Base-by-base conservation (phyloP, 164 flowering plant genomes). In the Vitis rupestris region DNA sequence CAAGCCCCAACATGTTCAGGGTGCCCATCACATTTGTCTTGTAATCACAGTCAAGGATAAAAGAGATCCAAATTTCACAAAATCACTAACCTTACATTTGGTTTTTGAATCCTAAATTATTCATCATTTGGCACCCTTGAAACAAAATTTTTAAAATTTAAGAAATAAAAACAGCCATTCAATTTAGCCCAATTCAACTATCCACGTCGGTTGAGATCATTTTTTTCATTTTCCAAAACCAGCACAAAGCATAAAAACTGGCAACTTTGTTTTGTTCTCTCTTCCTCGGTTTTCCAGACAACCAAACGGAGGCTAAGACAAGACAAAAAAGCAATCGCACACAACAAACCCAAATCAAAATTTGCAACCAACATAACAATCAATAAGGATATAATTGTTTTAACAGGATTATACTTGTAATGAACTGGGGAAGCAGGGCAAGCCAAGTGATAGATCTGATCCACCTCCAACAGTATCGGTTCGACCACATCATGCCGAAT, bases 11-110 rank as follows among this genome's bases (percentile, higher is more conserved):
- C 98, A 94, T 94, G 66, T 94, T 92, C 69, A 94, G 72, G 9
- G 97, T 94, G 13, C 98, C 98, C 92, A 94, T 89, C 76, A 94
- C 97, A 87, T 94, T 94, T 54, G 98, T 94, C 90, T 94, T 94
- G 93, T 91, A 81, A 72, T 63, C 73, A 75, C 65, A 57, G 82
- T 88, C 72, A 89, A 85, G 90, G 86, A 79, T 74, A 53, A 67
- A 59, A 52, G 13, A 48, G 13, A 51, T 66, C 2, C 27, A 54
- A 55, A 73, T 16, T 29, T 53, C 63, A 53, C 59, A 50, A 7
- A 60, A 60, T 65, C 59, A 61, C n/a, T 17, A 69, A 64, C 69
- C 6, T 53, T 31, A 19, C 3, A 17, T 27, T 29, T 48, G n/a
- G 15, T 31, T 30, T 23, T 23, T 31, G 44, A 3, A 31, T 31